Evolutionary conservation across 345 rosid genomes (phyloP), one percentile per base, ranked within the genome.

Genomic region (Citrus reticulata): DNA sequence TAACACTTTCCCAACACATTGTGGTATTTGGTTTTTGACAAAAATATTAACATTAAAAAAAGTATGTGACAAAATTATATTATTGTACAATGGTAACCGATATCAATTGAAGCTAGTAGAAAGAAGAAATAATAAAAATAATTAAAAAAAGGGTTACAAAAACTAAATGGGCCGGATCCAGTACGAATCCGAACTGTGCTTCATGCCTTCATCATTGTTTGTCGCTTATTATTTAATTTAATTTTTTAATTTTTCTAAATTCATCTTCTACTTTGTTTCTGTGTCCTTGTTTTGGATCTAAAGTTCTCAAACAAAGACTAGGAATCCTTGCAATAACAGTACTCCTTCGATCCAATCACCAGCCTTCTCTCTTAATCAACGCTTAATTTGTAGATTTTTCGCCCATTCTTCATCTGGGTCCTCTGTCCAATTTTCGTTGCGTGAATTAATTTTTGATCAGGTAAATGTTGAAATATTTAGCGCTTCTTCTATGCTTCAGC

Each of bases 311-410:
- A 19, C 4, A 34, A 4, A 65, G 25, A 17, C 69, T 14, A 1
- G 40, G 40, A 34, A 65, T 65, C 40, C 14, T 65, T 65, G 22
- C 13, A 34, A n/a, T 34, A 32, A 54, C 58, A 54, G 14, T 20
- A 19, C 42, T 71, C 61, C 73, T 70, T 70, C 61, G 74, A 71
- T 54, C 74, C 34, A 54, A 51, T 49, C 73, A 25, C 58, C 73
- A 4, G 20, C 29, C 6, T 2, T 4, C 62, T 10, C 29, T 16
- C 7, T 4, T 29, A 29, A 54, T 51, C 61, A 2, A 51, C 34
- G 62, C 61, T 46, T 30, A 32, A 17, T 9, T 4, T 9, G 6
- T 27, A 8, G 40, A 20, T 5, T 39, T 20, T 54, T 71, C 27
- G 32, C 62, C 30, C 11, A 3, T 71, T 54, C 35, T 4, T 54